Percentiles rank a stretch among this genome's conserved stretches.
Conservation (phyloP, 1,284 basidiomycete species). For the Ganoderma sp. region DNA sequence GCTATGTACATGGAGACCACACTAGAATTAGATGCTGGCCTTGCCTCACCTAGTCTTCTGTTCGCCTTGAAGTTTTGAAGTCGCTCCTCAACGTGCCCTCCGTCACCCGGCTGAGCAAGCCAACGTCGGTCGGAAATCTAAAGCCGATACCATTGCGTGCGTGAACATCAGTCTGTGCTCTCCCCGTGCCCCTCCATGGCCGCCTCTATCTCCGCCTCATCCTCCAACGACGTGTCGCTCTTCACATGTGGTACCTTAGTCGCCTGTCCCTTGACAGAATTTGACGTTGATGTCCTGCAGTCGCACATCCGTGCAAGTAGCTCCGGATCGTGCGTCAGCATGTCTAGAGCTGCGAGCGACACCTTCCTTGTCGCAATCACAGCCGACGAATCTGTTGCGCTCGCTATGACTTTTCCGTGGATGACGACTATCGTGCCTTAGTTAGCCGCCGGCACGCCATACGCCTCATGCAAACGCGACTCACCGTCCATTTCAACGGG, state of each 20-base stretch:
- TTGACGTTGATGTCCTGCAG: constrained; percentile 50
- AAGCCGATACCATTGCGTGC: neutral
- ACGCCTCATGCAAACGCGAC: constrained; percentile 5
- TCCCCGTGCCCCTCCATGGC: constrained; percentile 23
- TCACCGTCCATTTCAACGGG: constrained; percentile 34
- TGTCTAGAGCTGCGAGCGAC: constrained; percentile 66
- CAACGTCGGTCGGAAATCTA: neutral
- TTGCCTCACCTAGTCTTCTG: neutral
- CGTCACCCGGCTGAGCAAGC: neutral
- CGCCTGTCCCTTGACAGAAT: constrained; percentile 23
- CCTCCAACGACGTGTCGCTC: constrained; percentile 8
- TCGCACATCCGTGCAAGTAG: constrained; percentile 69
- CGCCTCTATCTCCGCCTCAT: constrained; percentile 25
- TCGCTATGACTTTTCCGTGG: constrained; percentile 68
- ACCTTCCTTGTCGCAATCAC: constrained; percentile 62
- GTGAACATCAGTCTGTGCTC: constrained; percentile 13
- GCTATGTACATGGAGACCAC: constrained; percentile 23
- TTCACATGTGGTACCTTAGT: neutral
- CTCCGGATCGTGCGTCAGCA: constrained; percentile 63
- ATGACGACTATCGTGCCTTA: constrained; percentile 55
- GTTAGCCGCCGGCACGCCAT: neutral
- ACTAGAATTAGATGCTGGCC: constrained; percentile 14
- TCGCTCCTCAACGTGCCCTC: too few relatives aligned
- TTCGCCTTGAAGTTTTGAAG: too few relatives aligned
- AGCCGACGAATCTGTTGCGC: constrained; percentile 54